phyloP scores from a whole-genome alignment of 176 grass and related monocot species.

The Alopecurus myosuroides region DNA sequence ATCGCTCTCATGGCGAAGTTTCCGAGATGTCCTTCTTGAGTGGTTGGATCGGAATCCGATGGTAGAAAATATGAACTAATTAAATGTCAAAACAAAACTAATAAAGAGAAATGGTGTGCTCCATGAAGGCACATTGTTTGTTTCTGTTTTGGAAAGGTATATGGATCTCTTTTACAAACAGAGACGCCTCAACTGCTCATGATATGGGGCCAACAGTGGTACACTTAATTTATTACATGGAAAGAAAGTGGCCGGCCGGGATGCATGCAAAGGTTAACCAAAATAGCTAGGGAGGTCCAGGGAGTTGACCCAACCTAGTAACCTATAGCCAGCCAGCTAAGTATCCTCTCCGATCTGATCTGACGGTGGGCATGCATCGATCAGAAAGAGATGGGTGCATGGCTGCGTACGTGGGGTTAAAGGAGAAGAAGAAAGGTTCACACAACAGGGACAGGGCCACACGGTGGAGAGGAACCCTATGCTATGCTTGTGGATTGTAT shows the following conservation, averaged over 20 bases:
- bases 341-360: neutral
- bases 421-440: neutral
- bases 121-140: neutral
- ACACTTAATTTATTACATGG: neutral
- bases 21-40: neutral
- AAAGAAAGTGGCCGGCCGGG: neutral
- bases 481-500: neutral
- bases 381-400: neutral
- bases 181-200: neutral
- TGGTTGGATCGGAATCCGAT: neutral
- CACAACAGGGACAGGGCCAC: neutral
- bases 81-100: neutral
- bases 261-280: neutral
- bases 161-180: neutral
- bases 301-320: conserved; percentile 2
- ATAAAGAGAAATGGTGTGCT: neutral
- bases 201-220: neutral
- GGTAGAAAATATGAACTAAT: neutral
- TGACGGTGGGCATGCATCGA: neutral
- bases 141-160: neutral
- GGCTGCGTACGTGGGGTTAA: neutral
- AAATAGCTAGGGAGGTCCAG: conserved; percentile 2
- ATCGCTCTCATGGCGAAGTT: neutral
- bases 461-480: neutral
- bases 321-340: neutral